Evolutionary conservation across 768 basidiomycete species (phyloP), one percentile per base, ranked within the genome.

Genomic region (Russula vinacea): DNA sequence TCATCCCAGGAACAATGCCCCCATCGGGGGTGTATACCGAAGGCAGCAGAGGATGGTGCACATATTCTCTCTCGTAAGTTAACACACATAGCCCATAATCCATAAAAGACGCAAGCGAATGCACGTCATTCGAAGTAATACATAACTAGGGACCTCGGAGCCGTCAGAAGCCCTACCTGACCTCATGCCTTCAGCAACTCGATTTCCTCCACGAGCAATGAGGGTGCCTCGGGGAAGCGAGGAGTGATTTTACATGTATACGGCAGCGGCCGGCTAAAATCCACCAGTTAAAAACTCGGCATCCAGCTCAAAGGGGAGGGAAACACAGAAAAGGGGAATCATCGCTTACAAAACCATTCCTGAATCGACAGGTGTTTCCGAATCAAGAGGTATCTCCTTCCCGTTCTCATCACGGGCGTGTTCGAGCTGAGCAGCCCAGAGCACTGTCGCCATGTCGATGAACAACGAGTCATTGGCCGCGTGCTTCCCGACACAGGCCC

Each of bases 401-500:
- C 67, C 70, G 8, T 44, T 26, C 14, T 58, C 50, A 17, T 69
- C 65, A 7, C 24, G 37, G 14, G n/a, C 17, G n/a, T 55, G 62
- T 60, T 58, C 62, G 6, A 68, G 62, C 33, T 65, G 50, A 26
- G 56, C 58, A 22, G 70, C 63, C 65, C 68, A 68, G 17, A 71
- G 68, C 5, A 71, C 19, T 9, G 58, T 62, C 16, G 71, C 67
- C 11, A 72, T 62, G 22, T 52, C 29, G 50, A 71, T 56, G 56
- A 67, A 72, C 17, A 71, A 32, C 1, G 67, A 19, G 13, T 70
- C 59, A 13, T 69, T 62, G 14, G 69, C 71, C 0, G 69, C 35
- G 13, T 66, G 58, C 11, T 57, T 55, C 32, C 71, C 71, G 0
- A 67, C 50, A 54, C 70, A 72, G 11, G 62, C 51, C 11, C 71